Conservation (phyloP, 331 rosid species). For the Pyrus hybrid region DNA sequence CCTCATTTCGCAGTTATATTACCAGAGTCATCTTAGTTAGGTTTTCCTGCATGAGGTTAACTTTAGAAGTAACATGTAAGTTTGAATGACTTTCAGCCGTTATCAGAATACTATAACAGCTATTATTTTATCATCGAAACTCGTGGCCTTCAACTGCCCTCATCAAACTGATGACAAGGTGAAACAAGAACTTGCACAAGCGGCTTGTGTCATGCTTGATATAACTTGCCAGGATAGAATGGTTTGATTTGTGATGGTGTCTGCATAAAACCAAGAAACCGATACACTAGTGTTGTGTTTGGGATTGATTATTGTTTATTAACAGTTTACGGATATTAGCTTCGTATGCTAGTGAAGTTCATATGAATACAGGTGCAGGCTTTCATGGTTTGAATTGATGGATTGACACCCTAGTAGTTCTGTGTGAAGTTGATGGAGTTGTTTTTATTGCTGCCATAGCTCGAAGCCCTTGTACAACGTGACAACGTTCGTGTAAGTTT, state of each 20-base stretch:
- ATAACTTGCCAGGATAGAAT: not conserved
- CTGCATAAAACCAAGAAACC: not conserved
- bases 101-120: not conserved
- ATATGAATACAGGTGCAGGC: not conserved
- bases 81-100: not conserved
- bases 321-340: not conserved
- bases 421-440: not conserved
- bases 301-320: not conserved
- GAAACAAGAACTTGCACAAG: not conserved
- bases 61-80: not conserved
- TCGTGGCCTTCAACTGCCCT: too few species aligned
- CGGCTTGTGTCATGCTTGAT: not conserved
- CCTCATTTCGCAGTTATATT: not conserved
- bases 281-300: not conserved
- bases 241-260: not conserved
- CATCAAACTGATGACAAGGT: not conserved
- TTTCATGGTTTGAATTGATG: not conserved
- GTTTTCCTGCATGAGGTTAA: not conserved
- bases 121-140: too few species aligned
- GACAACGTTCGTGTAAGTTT: not conserved
- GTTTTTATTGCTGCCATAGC: not conserved
- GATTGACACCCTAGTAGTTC: not conserved
- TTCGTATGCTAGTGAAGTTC: not conserved
- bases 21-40: not conserved
- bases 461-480: not conserved